A percentile compares a stretch with the other conserved stretches of the same genome.
phyloP scores from a whole-genome alignment of 192 early-diverging fungal genomes.

The Backusella mclennaniae region DNA sequence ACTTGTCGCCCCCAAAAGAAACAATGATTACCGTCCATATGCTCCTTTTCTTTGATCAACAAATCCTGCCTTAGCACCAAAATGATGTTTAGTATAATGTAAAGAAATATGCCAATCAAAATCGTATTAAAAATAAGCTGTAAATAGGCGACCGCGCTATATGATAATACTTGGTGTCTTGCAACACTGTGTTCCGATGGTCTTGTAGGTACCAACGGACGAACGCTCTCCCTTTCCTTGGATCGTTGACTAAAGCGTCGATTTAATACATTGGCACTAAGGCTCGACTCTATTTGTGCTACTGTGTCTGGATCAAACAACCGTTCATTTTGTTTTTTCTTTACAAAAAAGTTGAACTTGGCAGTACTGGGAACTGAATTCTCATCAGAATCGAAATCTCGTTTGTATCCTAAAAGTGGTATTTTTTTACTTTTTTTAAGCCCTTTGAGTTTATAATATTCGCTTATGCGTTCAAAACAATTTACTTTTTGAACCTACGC shows the following conservation, averaged over 20 bases:
- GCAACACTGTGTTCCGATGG: not conserved
- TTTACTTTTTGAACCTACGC: slow-evolving; percentile 8
- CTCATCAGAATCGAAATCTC: not conserved
- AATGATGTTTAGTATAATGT: slow-evolving; percentile 67
- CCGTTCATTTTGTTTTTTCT: not conserved
- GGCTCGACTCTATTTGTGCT: not conserved
- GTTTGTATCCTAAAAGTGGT: not conserved
- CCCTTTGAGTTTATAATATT: not conserved
- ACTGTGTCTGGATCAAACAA: not conserved
- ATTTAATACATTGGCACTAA: not conserved
- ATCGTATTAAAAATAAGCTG: slow-evolving; percentile 71
- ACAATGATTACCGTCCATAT: slow-evolving; percentile 37
- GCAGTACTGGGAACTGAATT: not conserved
- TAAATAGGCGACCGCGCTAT: slow-evolving; percentile 48
- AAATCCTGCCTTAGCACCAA: slow-evolving; percentile 74
- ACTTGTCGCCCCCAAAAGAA: not conserved
- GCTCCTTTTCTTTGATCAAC: slow-evolving; percentile 62
- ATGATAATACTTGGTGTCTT: not conserved
- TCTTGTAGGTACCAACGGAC: not conserved
- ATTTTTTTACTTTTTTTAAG: not conserved
- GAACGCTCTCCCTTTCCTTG: not conserved
- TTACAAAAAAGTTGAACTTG: not conserved
- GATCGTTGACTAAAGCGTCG: not conserved
- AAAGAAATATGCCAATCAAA: slow-evolving; percentile 55
- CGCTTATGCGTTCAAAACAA: not conserved